Evolutionary conservation across 208 protist species (phyloP), one percentile per base, ranked within the genome.

Genomic region (Crithidia sp.): DNA sequence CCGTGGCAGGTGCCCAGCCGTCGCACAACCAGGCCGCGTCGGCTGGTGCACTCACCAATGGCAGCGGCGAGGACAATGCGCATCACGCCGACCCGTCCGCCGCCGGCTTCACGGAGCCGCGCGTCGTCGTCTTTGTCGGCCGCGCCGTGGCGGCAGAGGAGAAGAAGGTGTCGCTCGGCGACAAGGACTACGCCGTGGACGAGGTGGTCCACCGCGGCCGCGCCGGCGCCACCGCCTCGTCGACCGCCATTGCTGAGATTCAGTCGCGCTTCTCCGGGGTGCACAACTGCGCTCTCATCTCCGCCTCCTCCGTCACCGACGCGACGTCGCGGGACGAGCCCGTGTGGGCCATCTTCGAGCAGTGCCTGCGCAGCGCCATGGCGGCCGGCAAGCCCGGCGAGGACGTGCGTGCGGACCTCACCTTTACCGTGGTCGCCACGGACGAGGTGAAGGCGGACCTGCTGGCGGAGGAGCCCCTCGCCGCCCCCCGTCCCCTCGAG

Each of bases 231-330:
- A 63, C 47, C 45, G 67, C 67, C 40, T 64, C 44, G 65, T 68
- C 71, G 16, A 67, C 76, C 16, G 64, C 54, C 16, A 43, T 87
- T 58, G 43, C 67, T 5, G 79, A 83, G 56, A 53, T 87, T 37
- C 69, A 82, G 79, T 41, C 45, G 65, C 68, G 68, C 55, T 83
- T 82, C 50, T 50, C 43, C 36, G 67, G 58, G 53, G 75, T 73
- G 62, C 71, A 81, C 83, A 87, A 87, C 68, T 84, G 79, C 69
- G 68, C 79, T 0, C 58, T 87, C 44, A 62, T 84, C 28, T 81
- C 79, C 7, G 69, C 72, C 45, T 84, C 72, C 60, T 67, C 72
- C 7, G 52, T 77, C 39, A 17, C 16, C n/a, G 68, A 74, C 16
- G 69, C 58, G 19, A 4, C 39, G 52, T 67, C 58, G 36, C 19